Evolutionary conservation across 1,139 yeast genomes (phyloP).

Genomic region (Yamadazyma dushanensis): DNA sequence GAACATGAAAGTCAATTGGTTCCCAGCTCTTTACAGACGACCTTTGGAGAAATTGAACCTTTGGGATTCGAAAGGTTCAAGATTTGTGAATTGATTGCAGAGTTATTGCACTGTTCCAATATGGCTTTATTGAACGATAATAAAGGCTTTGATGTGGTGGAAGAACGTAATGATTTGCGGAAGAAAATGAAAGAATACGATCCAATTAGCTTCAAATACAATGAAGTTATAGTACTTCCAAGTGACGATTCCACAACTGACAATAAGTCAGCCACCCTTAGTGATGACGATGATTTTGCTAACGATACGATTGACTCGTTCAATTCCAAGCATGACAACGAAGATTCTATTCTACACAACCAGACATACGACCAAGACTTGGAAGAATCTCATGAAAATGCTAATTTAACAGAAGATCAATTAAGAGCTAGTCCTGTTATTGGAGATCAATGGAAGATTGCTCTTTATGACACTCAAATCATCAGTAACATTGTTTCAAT

Average conservation of each 20-base stretch:
- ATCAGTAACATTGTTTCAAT: constrained; percentile 74
- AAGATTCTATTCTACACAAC: constrained; percentile 27
- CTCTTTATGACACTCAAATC: constrained; percentile 79
- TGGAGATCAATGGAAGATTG: constrained; percentile 86
- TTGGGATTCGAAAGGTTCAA: constrained; percentile 94
- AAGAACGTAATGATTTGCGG: constrained; percentile 72
- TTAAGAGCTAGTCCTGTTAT: constrained; percentile 75
- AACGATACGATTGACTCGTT: constrained; percentile 51
- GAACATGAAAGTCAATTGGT: constrained; percentile 24
- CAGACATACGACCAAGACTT: constrained; percentile 30
- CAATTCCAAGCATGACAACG: constrained; percentile 27
- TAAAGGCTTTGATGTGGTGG: constrained; percentile 76
- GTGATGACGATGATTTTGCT: constrained; percentile 21
- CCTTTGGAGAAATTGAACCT: constrained; percentile 66
- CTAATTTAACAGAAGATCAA: constrained; percentile 55
- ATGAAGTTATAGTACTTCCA: constrained; percentile 45
- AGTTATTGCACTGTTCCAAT: constrained; percentile 90
- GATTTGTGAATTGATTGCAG: constrained; percentile 93
- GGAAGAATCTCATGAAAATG: constrained; percentile 52
- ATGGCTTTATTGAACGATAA: constrained; percentile 91
- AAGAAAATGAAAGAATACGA: constrained; percentile 45
- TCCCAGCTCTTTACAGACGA: constrained; percentile 49
- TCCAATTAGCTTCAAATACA: constrained; percentile 49
- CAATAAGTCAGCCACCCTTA: constrained; percentile 7
- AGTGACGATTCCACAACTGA: constrained; percentile 18